Conservation (phyloP, 73 alveolate species). For the Stentor coeruleus region DNA sequence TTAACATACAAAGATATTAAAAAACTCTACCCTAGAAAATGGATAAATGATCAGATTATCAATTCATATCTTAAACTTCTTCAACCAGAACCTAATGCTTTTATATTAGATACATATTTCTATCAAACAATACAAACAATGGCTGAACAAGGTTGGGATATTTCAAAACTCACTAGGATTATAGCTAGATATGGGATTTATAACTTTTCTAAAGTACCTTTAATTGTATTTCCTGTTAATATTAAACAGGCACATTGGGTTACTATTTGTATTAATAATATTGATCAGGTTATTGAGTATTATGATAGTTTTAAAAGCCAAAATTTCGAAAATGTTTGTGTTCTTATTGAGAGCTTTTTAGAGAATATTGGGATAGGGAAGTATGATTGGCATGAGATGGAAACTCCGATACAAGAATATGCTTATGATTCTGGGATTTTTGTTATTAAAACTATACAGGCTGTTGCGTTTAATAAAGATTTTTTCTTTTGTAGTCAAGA, state of each 20-base stretch:
- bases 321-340: neutral
- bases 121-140: neutral
- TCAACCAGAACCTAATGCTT: neutral
- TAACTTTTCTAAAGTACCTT: neutral
- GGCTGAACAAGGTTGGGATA: neutral
- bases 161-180: neutral
- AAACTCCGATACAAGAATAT: neutral
- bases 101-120: neutral
- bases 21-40: too few relatives aligned
- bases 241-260: neutral
- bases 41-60: neutral
- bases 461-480: neutral
- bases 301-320: neutral
- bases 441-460: neutral
- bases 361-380: neutral
- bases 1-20: neutral
- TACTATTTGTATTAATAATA: too few relatives aligned
- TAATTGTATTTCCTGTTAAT: neutral
- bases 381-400: neutral
- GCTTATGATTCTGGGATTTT: neutral
- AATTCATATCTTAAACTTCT: neutral
- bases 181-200: neutral
- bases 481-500: neutral
- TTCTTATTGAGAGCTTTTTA: neutral
- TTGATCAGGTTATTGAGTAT: neutral